These are phyloP conservation scores for Pisolithus albus DNA, from an alignment of 768 basidiomycete species.

Conservation along the genomic window DNA sequence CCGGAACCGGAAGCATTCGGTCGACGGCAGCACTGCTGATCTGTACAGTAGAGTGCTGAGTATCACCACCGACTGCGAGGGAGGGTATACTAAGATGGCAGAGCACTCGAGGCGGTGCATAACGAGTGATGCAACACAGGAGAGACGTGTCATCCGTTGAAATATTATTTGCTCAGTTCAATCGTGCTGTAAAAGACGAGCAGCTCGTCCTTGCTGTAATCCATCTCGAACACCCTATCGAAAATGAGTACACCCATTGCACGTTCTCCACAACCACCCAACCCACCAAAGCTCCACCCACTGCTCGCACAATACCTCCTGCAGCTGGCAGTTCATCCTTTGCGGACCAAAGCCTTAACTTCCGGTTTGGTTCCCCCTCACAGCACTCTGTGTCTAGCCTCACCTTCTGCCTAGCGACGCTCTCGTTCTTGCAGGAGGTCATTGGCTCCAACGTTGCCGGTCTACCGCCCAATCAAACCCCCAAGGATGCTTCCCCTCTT, in stretches of 20 bases:
- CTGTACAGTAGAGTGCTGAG: too few relatives aligned
- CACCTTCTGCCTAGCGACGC: constrained; percentile 29
- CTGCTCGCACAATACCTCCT: constrained; percentile 65
- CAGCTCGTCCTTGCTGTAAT: background rate
- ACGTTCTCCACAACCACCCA: constrained; percentile 3
- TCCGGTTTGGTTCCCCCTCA: constrained; percentile 40
- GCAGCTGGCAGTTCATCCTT: constrained; percentile 59
- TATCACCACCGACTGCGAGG: too few relatives aligned
- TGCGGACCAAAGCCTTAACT: constrained; percentile 77
- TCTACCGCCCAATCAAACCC: constrained; percentile 41
- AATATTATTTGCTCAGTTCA: background rate
- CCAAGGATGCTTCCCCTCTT: constrained; percentile 49
- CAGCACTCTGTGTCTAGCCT: background rate
- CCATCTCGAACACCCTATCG: background rate
- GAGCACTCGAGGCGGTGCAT: too few relatives aligned
- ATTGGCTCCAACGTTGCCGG: constrained; percentile 68
- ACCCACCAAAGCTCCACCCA: constrained; percentile 26
- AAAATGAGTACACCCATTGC: constrained; percentile 35
- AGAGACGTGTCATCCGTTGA: too few relatives aligned
- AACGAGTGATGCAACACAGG: too few relatives aligned
- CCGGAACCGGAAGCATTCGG: too few relatives aligned
- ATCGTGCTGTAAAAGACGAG: background rate
- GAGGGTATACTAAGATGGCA: too few relatives aligned
- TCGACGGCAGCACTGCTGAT: too few relatives aligned
- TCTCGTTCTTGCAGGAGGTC: constrained; percentile 74